These are phyloP conservation scores for Capsicum baccatum DNA, from an alignment of 257 asterid species.

Conservation along the genomic window DNA sequence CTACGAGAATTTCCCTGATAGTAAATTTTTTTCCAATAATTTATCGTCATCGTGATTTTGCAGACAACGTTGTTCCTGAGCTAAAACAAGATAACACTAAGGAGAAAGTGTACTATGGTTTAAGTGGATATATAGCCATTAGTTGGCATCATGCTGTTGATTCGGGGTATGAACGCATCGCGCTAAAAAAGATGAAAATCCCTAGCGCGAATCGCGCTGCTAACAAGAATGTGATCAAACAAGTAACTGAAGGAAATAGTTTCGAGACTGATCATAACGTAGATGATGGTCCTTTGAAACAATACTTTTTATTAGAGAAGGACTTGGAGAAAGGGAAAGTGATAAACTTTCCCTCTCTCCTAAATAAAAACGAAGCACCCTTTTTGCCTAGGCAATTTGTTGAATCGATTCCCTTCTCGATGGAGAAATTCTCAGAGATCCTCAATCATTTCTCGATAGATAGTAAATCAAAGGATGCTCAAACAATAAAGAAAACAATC, in stretches of 20 bases:
- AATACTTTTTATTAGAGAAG: neutral
- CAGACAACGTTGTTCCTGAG: neutral
- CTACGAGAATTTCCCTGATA: neutral
- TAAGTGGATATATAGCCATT: neutral
- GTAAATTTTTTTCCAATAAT: neutral
- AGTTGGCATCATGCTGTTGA: neutral
- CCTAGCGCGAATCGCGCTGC: neutral
- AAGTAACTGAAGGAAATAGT: neutral
- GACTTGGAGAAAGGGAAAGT: neutral
- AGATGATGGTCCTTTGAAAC: neutral
- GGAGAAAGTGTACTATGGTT: constrained; percentile 5
- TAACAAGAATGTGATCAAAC: neutral
- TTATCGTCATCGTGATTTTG: neutral
- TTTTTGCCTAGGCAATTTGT: neutral
- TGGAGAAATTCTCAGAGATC: neutral
- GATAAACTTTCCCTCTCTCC: neutral
- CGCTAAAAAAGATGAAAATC: neutral
- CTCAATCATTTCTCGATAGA: neutral
- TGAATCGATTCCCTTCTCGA: neutral
- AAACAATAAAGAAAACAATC: neutral
- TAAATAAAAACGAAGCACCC: neutral
- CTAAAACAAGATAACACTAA: neutral
- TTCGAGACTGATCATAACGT: neutral
- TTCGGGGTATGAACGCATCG: neutral
- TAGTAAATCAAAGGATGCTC: neutral